Base-by-base conservation (phyloP, 306 rosid species). In the Benincasa hispida region DNA sequence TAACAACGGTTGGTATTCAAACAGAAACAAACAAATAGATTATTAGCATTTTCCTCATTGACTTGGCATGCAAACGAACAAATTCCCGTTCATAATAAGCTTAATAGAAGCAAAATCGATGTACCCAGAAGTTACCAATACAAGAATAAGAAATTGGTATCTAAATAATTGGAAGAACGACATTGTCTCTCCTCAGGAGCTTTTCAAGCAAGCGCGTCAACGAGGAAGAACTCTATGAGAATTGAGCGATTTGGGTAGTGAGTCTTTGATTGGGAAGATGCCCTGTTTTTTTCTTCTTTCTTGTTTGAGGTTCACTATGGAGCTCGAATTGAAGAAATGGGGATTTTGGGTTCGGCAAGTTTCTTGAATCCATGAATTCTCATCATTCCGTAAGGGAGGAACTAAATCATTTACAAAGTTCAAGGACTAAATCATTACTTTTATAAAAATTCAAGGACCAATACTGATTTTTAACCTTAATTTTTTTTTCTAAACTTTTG, bases 81-180 rank as follows among this genome's bases (percentile, higher is more conserved):
- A 8, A 41, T 17, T 28, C 8, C 28, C 58, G 6, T 60, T 59
- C 15, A 65, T 2, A 62, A 27, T 59, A 25, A 62, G 14, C 42
- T 62, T 5, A 14, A 13, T 27, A 19, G 13, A 62, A 17, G 3
- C 45, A 22, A 30, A 18, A 11, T 24, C 15, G 8, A 8, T 4
- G 5, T 34, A 4, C 8, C 0, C 35, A 24, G 32, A 12, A 25
- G 8, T 58, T 13, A 25, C 8, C 12, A 27, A 10, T 5, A 22
- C 2, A 13, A 54, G 56, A 34, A n/a, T 13, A 10, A 74, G 8
- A 10, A 19, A 19, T 6, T 65, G 75, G 30, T 45, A 87, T 96
- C 97, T 93, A 96, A 11, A 94, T 91, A 56, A 93, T 91, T 82
- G 68, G 92, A 79, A 93, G 94, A 90, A 93, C 94, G 77, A 91